A percentile compares a stretch with the other conserved stretches of the same genome.
phyloP scores from a whole-genome alignment of 192 early-diverging fungal genomes.

The Backusella luteola region DNA sequence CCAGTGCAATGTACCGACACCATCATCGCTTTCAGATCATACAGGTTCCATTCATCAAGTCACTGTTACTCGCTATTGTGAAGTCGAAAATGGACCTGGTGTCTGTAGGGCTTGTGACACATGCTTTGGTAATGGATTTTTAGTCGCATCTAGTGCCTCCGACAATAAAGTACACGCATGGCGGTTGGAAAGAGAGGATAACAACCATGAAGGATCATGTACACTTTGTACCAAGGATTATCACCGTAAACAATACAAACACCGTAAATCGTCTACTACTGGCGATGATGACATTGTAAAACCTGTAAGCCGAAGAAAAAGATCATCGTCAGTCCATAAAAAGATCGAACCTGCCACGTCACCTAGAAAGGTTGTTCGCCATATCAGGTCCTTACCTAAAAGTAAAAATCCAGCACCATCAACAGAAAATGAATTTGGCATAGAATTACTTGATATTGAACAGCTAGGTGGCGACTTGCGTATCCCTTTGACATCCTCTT shows the following conservation, averaged over 20 bases:
- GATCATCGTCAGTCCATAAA: background rate
- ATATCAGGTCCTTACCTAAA: background rate
- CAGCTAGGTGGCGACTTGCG: constrained; percentile 24
- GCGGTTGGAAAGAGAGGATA: constrained; percentile 25
- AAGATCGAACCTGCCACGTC: background rate
- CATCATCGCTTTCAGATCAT: constrained; percentile 15
- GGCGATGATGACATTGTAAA: constrained; percentile 1
- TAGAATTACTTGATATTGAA: constrained; percentile 34
- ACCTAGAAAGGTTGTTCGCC: background rate
- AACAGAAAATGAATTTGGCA: background rate
- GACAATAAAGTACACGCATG: constrained; percentile 31
- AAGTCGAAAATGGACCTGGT: constrained; percentile 26
- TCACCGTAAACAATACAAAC: constrained; percentile 17
- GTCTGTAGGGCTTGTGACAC: constrained; percentile 23
- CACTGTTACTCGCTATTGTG: constrained; percentile 29
- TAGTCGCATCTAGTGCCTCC: constrained; percentile 27
- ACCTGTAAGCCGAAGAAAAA: background rate
- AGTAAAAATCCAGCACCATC: background rate
- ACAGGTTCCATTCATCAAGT: constrained; percentile 22
- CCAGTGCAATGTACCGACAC: background rate
- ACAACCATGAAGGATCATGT: constrained; percentile 6
- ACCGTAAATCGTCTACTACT: background rate
- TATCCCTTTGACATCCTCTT: constrained; percentile 16
- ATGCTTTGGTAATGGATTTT: constrained; percentile 35
- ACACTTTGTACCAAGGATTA: constrained; percentile 29